These are phyloP conservation scores for Cerioporus squamosus DNA, from an alignment of 1,284 basidiomycete species.

Conservation along the genomic window DNA sequence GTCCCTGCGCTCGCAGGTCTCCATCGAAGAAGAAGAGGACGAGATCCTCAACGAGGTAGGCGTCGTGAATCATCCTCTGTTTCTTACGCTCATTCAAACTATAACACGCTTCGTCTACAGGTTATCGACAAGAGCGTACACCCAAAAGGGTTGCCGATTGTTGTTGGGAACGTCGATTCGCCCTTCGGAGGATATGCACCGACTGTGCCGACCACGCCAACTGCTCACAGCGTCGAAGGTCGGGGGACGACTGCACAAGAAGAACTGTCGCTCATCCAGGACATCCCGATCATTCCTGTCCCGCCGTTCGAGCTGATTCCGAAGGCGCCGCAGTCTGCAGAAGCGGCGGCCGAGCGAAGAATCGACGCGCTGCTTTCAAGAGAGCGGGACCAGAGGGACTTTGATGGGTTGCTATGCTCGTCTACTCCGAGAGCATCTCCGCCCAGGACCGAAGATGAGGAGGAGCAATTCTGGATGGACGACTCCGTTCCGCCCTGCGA, in stretches of 20 bases:
- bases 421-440: not conserved
- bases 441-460: slow-evolving; percentile 1
- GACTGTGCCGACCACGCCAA: slow-evolving; percentile 28
- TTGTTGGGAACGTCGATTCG: not conserved
- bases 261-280: slow-evolving; percentile 5
- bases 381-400: slow-evolving; percentile 41
- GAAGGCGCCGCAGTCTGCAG: slow-evolving; percentile 39
- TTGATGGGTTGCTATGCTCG: slow-evolving; percentile 33
- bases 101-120: not conserved
- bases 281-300: slow-evolving; percentile 59
- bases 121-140: not conserved
- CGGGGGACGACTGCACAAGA: not conserved
- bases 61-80: not conserved
- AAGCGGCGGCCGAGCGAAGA: slow-evolving; percentile 48
- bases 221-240: not conserved
- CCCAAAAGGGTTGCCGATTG: not conserved
- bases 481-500: not conserved
- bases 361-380: slow-evolving; percentile 44
- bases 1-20: slow-evolving; percentile 19
- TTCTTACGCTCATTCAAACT: too few species aligned
- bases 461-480: slow-evolving; percentile 15
- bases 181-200: slow-evolving; percentile 10
- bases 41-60: slow-evolving; percentile 4
- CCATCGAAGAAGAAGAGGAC: not conserved
- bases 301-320: slow-evolving; percentile 40